Evolutionary conservation across 495 filamentous ascomycete genomes (phyloP), one percentile per base, ranked within the genome.

Genomic region (Penicillium argentinense): DNA sequence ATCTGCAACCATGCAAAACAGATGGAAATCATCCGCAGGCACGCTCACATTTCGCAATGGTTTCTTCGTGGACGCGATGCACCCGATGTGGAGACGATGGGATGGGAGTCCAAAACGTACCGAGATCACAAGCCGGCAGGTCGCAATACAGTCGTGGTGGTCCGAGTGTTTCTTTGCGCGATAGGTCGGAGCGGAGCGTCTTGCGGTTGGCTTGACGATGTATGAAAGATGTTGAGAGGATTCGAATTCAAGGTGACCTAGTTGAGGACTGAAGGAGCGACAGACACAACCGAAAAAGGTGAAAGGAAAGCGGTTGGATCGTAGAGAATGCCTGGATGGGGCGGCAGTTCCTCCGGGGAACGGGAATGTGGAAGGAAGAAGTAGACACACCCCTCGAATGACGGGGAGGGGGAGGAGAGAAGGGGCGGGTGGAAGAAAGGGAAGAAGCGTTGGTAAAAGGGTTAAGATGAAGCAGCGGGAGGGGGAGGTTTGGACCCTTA

Each of bases 271-370:
- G 42, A 52, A 52, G 49, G 42, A 52, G 26, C 44, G 47, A 47
- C 47, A 30, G 38, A 39, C 5, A 40, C 22, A 34, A 45, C 34
- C 39, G 32, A 34, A 47, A 32, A 34, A 43, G 39, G 23, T 22
- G 22, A 39, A 39, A 25, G 33, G 23, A 39, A 39, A 43, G 32
- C 19, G 32, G 29, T 14, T 32, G 30, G 21, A 33, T 32, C 14
- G 39, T 28, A 40, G 47, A 23, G 39, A 26, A 41, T 37, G 13
- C 8, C 5, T 17, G 29, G 13, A 19, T 21, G 42, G 28, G 47
- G 16, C 3, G 33, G 64, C 62, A 62, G 67, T 68, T 70, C 63
- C 69, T 59, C 69, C 69, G 57, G 64, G 67, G 68, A 69, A 67
- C 64, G 60, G 57, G 57, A 59, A 55, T 44, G 53, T 39, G 34